Conservation (phyloP, 441 rosid species). For the Daphne laureola region DNA sequence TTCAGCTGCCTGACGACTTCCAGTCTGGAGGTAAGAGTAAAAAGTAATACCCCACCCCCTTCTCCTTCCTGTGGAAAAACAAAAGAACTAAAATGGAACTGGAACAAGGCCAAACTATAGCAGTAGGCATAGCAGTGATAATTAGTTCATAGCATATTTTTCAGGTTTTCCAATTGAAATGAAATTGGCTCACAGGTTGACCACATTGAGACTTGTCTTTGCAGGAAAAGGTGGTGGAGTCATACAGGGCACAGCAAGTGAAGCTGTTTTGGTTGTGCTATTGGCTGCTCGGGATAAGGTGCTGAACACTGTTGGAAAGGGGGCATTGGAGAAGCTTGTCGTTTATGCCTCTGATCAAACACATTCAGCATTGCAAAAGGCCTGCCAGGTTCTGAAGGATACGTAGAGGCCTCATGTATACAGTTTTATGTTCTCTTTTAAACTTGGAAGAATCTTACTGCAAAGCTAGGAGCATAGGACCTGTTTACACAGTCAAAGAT, state of each 20-base stretch:
- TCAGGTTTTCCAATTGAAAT: background rate
- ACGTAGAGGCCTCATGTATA: background rate
- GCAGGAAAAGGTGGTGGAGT: constrained; percentile 88
- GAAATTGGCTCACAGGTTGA: constrained; percentile 8
- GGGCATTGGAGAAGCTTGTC: constrained; percentile 54
- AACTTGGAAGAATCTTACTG: too few species aligned
- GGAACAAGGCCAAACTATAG: too few species aligned
- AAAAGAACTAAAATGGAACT: background rate
- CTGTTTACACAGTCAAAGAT: too few species aligned
- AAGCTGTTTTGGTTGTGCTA: constrained; percentile 69
- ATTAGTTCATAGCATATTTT: background rate
- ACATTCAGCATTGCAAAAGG: constrained; percentile 73
- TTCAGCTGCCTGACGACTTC: constrained; percentile 64
- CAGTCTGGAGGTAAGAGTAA: constrained; percentile 49
- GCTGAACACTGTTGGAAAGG: constrained; percentile 40
- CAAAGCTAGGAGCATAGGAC: too few species aligned
- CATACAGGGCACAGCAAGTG: constrained; percentile 87
- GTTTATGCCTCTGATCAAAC: constrained; percentile 87
- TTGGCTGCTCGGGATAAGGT: constrained; percentile 70
- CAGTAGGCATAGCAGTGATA: too few species aligned
- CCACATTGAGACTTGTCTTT: constrained; percentile 14
- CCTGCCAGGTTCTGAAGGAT: constrained; percentile 56
- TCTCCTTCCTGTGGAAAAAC: background rate
- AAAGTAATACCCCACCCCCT: background rate
- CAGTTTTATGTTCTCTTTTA: too few species aligned